Base-by-base conservation (phyloP, 768 basidiomycete genomes). In the Cystofilobasidium macerans region DNA sequence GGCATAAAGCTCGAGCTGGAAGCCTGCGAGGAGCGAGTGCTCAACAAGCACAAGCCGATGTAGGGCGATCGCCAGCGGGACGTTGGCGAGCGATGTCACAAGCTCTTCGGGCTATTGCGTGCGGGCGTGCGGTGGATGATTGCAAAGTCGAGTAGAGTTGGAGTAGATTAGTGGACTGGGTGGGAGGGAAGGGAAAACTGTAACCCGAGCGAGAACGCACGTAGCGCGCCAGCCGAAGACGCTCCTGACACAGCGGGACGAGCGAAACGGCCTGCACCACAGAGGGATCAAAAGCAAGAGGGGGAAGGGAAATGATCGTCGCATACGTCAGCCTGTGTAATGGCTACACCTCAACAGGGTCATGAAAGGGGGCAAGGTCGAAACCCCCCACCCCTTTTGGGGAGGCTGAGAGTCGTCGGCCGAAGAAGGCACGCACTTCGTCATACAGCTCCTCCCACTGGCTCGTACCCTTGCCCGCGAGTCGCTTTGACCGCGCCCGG, bases 391-490 rank as follows among this genome's bases (percentile, higher is more conserved):
- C n/a, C n/a, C n/a, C n/a, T n/a, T n/a, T n/a, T n/a, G n/a, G n/a
- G n/a, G n/a, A n/a, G n/a, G n/a, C n/a, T n/a, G n/a, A n/a, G n/a
- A n/a, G n/a, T n/a, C n/a, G n/a, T n/a, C n/a, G n/a, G n/a, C n/a
- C n/a, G n/a, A n/a, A n/a, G n/a, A n/a, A n/a, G n/a, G n/a, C n/a
- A n/a, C 63, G 18, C 2, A 57, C 64, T 36, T 68, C 67, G 6
- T 62, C 32, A 30, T 47, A 54, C 12, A 68, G 53, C 43, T 68
- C 67, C 24, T 68, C 67, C 67, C 67, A 68, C 38, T 68, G 67
- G 0, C 30, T 28, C 18, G 62, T 62, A 11, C 54, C 32, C 24
- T 68, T 68, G 0, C 47, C 67, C 1, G 62, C 62, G n/a, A 62
- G 12, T 28, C 67, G 61, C 45, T 63, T 68, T 13, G 48, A 51